phyloP scores from a whole-genome alignment of 73 alveolate genomes.

The Paramecium pentaurelia region DNA sequence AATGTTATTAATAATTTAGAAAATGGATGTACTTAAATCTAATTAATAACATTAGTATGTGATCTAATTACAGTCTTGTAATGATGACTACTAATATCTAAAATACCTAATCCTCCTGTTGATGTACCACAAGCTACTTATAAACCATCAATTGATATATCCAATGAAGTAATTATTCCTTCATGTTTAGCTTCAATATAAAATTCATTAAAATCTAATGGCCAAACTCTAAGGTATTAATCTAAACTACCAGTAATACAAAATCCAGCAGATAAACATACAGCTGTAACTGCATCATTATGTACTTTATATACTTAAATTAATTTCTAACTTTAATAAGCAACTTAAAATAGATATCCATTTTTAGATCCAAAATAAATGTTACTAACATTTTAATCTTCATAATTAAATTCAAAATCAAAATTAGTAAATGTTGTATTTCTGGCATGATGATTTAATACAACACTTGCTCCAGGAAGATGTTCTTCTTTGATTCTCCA shows the following conservation, averaged over 20 bases:
- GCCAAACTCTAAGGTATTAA: conserved; percentile 94
- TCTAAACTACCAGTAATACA: conserved; percentile 96
- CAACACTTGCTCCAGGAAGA: conserved; percentile 90
- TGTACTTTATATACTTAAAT: conserved; percentile 86
- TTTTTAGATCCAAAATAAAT: conserved; percentile 74
- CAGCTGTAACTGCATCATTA: conserved; percentile 77
- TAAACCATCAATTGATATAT: conserved; percentile 89
- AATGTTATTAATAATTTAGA: conserved; percentile 70
- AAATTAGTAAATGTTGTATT: conserved; percentile 85
- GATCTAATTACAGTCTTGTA: conserved; percentile 93
- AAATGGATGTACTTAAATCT: conserved; percentile 63
- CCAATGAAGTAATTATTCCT: conserved; percentile 90
- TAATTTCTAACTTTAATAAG: conserved; percentile 71
- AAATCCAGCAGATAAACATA: conserved; percentile 72
- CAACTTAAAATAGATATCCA: conserved; percentile 72
- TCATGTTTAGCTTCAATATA: conserved; percentile 97
- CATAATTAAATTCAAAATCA: conserved; percentile 88
- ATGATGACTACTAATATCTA: conserved; percentile 85
- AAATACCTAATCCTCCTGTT: conserved; percentile 87
- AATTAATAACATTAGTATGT: conserved; percentile 77
- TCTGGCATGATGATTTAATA: conserved; percentile 92
- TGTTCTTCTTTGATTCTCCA: conserved; percentile 95
- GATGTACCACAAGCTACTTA: conserved; percentile 93
- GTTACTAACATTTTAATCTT: conserved; percentile 67
- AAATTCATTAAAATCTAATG: conserved; percentile 92